These are phyloP conservation scores for Colletotrichum horii DNA, from an alignment of 2,329 filamentous ascomycete genomes.

Conservation along the genomic window DNA sequence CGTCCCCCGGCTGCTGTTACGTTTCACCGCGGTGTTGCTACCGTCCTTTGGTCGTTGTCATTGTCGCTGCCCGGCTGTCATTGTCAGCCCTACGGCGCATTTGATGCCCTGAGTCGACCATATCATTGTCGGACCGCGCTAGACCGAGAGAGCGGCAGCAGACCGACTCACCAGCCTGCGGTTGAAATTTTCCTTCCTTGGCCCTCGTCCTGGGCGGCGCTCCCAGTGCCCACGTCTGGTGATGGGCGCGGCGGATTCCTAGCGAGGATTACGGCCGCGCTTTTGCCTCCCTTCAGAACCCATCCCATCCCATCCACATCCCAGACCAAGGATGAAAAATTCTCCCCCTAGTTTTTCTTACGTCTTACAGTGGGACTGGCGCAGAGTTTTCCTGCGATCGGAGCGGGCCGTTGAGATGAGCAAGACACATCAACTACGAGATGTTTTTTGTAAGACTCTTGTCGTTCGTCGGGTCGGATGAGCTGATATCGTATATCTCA, in stretches of 20 bases:
- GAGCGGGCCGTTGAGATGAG: slow-evolving; percentile 6
- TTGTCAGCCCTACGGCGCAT: slow-evolving; percentile 15
- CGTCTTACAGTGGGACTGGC: slow-evolving; percentile 13
- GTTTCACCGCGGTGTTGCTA: background rate
- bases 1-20: background rate
- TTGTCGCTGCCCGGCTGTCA: background rate
- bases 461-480: background rate
- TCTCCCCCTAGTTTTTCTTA: slow-evolving; percentile 13
- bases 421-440: background rate
- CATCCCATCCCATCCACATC: background rate
- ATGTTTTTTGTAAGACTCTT: background rate
- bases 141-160: background rate
- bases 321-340: background rate
- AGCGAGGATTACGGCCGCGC: background rate
- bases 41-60: background rate
- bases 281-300: background rate
- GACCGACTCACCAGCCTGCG: background rate
- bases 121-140: background rate
- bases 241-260: background rate
- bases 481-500: background rate
- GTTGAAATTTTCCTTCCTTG: background rate
- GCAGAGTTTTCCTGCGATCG: slow-evolving; percentile 13
- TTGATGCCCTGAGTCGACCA: background rate
- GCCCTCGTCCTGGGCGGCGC: background rate
- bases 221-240: background rate